Percentiles rank a stretch among this genome's conserved stretches.
Evolutionary conservation across 345 rosid genomes (phyloP).

Genomic region (Aquilaria malaccensis): DNA sequence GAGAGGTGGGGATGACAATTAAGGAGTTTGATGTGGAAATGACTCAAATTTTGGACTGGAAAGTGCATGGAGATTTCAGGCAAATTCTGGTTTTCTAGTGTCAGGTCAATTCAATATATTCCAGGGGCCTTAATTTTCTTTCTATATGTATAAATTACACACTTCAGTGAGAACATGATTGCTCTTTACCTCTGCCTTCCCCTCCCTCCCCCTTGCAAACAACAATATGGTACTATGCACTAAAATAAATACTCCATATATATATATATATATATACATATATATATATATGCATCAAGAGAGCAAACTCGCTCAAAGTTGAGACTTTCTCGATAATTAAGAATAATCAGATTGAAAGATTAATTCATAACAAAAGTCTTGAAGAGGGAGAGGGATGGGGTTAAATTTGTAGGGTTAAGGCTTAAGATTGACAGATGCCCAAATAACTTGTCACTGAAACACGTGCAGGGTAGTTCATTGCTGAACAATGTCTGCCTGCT

Average conservation of each 20-base stretch:
- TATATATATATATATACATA: background rate
- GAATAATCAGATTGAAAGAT: background rate
- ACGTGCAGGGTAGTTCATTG: conserved; percentile 26
- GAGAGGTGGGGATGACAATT: conserved; percentile 4
- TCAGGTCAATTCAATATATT: conserved; percentile 14
- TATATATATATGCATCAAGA: background rate
- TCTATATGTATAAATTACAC: background rate
- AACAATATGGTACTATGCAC: background rate
- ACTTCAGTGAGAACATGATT: too few species aligned
- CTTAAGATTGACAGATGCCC: too few species aligned
- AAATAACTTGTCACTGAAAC: conserved; percentile 26
- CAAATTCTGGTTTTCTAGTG: conserved; percentile 10
- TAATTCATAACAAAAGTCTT: background rate
- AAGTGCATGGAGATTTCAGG: conserved; percentile 7
- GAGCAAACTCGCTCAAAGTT: background rate
- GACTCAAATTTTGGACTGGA: conserved; percentile 17
- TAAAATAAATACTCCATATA: background rate
- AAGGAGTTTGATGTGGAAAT: conserved; percentile 21
- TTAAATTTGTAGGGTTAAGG: too few species aligned
- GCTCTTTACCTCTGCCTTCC: background rate
- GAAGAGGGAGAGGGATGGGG: background rate
- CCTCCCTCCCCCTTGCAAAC: background rate
- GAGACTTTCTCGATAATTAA: background rate
- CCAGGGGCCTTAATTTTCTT: conserved; percentile 2
- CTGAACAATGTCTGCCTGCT: conserved; percentile 11